Evolutionary conservation across 2,329 filamentous ascomycete genomes (phyloP), one percentile per base, ranked within the genome.

Genomic region (Pseudogymnoascus sp.): DNA sequence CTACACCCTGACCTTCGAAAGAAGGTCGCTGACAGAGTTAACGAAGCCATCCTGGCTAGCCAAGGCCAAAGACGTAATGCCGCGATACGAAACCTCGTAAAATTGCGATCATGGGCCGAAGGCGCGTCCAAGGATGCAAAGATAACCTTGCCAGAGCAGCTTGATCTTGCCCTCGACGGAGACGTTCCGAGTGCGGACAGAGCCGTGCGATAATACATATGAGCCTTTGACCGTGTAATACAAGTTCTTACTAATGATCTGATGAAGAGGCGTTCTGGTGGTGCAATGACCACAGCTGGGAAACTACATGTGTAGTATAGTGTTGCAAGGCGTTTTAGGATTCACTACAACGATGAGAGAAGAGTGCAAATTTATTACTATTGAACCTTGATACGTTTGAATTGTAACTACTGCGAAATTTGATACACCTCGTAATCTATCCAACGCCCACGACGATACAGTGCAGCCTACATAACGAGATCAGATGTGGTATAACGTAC

Each of bases 51-150:
- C 61, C 78, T 97, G 25, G 80, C 84, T 62, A 86, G 83, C 60
- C 88, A 92, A 72, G 87, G 88, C 22, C 80, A 86, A 67, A 82
- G 86, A 65, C 84, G 88, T 65, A 91, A 96, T 73, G 89, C 92
- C 11, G 89, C 90, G 25, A 90, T 99, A 66, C 84, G 89, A 62
- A 85, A 89, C 66, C 80, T 99, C 2, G 86, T 96, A 41, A 87
- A 88, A 70, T 82, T 96, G 72, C 84, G 93, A 62, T 86, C 88
- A 0, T 99, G 93, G 91, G 88, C 91, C 8, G 93, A 97, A 58
- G 70, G 69, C 25, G 68, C 67, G 3, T 72, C 71, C 28, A 66
- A 72, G 58, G 70, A 72, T 49, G 63, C 58, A 6, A 74, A 73
- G 63, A 74, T 70, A 41, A 70, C 73, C 35, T 35, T 74, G 7